Evolutionary conservation across 2,329 filamentous ascomycete species (phyloP), one percentile per base, ranked within the genome.

Genomic region (Cytospora piceicola): DNA sequence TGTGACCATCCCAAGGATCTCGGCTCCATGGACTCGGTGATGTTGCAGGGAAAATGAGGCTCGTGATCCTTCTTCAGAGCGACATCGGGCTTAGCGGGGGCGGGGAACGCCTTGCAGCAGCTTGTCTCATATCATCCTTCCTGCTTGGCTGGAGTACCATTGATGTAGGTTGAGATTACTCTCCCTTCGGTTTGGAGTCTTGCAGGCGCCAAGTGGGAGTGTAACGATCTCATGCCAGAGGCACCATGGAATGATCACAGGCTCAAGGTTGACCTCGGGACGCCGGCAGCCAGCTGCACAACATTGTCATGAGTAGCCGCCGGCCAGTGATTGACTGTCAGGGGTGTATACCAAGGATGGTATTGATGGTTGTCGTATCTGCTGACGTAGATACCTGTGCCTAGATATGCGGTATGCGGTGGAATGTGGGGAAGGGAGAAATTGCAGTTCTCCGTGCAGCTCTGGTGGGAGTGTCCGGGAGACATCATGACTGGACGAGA

Each of bases 381-480:
- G 60, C 52, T 62, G 60, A 62, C 34, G 22, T 49, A 29, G 46
- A 8, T 20, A 34, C 49, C 49, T 53, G 32, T 12, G 22, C n/a
- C n/a, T 49, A 24, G 8, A 34, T 29, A 56, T 17, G 60, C 15
- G 52, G 51, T 29, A 56, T 17, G 60, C 15, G 52, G 51, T 55
- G 36, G 27, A 29, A 36, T 51, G 53, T 39, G 63, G 63, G 51
- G 51, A 34, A 36, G 49, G 52, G 46, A 58, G 56, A 65, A 61
- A 65, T 65, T 65, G 63, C 56, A 55, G 51, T 24, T 34, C 51
- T 58, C 36, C 30, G 52, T 46, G 64, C 57, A 56, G 46, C n/a
- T 14, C 7, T 46, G 6, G 36, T 49, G 36, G 8, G 20, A 27
- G n/a, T 52, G 58, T n/a, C 46, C 42, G 58, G n/a, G 58, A 53